phyloP scores from a whole-genome alignment of 352 stramenopile species.

The Phytopythium boreale region DNA sequence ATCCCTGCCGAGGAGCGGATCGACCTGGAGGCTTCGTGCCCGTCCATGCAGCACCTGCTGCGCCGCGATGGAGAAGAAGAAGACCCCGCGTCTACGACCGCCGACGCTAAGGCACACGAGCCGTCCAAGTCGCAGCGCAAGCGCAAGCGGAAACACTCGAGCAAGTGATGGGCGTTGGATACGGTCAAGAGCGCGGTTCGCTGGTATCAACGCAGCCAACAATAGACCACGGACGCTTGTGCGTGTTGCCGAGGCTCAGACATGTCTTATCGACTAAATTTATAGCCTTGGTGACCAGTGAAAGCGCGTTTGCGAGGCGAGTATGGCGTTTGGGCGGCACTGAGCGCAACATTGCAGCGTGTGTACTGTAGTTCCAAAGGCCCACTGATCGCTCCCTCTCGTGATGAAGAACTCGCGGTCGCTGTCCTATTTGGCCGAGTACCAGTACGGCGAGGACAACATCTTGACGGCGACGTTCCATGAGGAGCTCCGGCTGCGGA shows the following conservation, averaged over 20 bases:
- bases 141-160: conserved; percentile 6
- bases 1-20: conserved; percentile 73
- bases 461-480: conserved; percentile 47
- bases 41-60: conserved; percentile 70
- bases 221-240: not conserved
- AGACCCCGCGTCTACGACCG: not conserved
- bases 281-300: not conserved
- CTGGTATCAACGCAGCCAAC: not conserved
- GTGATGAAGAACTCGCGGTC: conserved; percentile 49
- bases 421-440: conserved; percentile 58
- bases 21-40: conserved; percentile 56
- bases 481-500: conserved; percentile 42
- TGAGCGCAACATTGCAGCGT: not conserved
- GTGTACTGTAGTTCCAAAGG: not conserved
- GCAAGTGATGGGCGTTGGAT: not conserved
- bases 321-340: not conserved
- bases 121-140: conserved; percentile 19
- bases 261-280: not conserved
- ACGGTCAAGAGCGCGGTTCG: not conserved
- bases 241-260: not conserved
- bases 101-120: not conserved
- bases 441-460: conserved; percentile 64
- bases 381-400: conserved; percentile 1
- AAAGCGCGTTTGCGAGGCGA: not conserved
- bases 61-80: conserved; percentile 13